Base-by-base conservation (phyloP, 129 eudicot species). In the Escallonia herrerae region DNA sequence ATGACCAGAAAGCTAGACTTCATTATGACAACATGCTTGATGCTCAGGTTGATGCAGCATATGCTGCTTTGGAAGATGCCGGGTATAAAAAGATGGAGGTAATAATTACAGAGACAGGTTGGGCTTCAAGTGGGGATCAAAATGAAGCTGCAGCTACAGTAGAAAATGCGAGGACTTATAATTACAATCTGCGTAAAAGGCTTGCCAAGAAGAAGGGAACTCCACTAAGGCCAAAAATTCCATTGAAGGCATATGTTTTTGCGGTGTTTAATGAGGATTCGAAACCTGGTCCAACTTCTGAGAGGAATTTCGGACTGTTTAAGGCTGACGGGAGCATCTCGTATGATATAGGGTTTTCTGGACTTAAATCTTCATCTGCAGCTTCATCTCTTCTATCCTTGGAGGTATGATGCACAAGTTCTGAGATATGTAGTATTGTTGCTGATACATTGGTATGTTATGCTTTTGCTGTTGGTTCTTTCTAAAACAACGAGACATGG, bases 21-120 rank as follows among this genome's bases (percentile, higher is more conserved):
- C 96, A 91, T 51, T 91, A 91, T 58, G 97, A 91, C 62, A 91
- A 91, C 82, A 69, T 91, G 84, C 95, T 91, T 55, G 97, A 91
- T 83, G 97, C 97, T 66, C 90, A 82, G 76, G 82, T 91, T 41
- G 97, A 91, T 81, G 95, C 97, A 2, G 83, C 97, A 60, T 91
- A 91, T 79, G 86, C 80, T 54, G 97, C 97, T 37, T 54, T 91
- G 43, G 87, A 91, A 76, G 82, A 85, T 79, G 95, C 91, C 3
- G 97, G 96, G 6, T 85, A 58, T 63, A 66, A 70, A 5, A 91
- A 87, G 57, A 91, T 91, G 97, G 97, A 91, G 72, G 91, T 91
- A 60, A 81, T 91, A 46, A 79, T 91, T 59, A 91, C 97, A 2
- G 97, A 91, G 69, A 91, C 96, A 0, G 97, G 97, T 5, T 91